Conservation (phyloP, 2,329 filamentous ascomycete genomes). For the Penicillium sp. region DNA sequence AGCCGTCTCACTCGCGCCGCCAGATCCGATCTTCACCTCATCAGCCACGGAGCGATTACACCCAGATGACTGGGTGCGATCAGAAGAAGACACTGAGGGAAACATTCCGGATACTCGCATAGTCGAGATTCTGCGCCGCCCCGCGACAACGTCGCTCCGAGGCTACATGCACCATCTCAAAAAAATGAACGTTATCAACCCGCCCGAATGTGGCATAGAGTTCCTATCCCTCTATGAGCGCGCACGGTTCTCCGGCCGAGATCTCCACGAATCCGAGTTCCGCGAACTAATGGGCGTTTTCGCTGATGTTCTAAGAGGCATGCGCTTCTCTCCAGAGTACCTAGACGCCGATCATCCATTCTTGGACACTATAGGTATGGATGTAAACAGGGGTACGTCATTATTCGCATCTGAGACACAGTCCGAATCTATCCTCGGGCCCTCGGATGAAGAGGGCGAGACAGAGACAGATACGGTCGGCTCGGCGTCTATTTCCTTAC, state of each 20-base stretch:
- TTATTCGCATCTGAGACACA: background rate
- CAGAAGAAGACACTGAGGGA: slow-evolving; percentile 27
- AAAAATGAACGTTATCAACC: slow-evolving; percentile 65
- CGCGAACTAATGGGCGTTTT: slow-evolving; percentile 82
- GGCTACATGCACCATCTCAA: slow-evolving; percentile 78
- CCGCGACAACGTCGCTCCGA: slow-evolving; percentile 73
- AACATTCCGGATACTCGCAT: slow-evolving; percentile 67
- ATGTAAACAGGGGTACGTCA: slow-evolving; percentile 24
- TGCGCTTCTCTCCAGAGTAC: slow-evolving; percentile 68
- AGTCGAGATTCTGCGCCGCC: slow-evolving; percentile 73
- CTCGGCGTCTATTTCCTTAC: slow-evolving; percentile 28
- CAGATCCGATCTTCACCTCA: slow-evolving; percentile 50
- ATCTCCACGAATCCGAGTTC: slow-evolving; percentile 74
- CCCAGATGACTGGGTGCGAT: background rate
- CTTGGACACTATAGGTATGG: slow-evolving; percentile 27
- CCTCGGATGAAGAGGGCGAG: slow-evolving; percentile 46
- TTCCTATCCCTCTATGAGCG: slow-evolving; percentile 82
- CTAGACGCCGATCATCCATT: slow-evolving; percentile 32
- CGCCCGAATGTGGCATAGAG: slow-evolving; percentile 53
- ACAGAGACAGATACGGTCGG: slow-evolving; percentile 30
- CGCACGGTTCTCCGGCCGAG: slow-evolving; percentile 77
- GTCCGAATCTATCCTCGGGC: slow-evolving; percentile 41
- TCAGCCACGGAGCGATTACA: slow-evolving; percentile 38
- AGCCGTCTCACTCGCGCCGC: slow-evolving; percentile 81
- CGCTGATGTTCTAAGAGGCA: slow-evolving; percentile 76